These are phyloP conservation scores for Sclerospora graminicola DNA, from an alignment of 352 stramenopile species.

Conservation along the genomic window DNA sequence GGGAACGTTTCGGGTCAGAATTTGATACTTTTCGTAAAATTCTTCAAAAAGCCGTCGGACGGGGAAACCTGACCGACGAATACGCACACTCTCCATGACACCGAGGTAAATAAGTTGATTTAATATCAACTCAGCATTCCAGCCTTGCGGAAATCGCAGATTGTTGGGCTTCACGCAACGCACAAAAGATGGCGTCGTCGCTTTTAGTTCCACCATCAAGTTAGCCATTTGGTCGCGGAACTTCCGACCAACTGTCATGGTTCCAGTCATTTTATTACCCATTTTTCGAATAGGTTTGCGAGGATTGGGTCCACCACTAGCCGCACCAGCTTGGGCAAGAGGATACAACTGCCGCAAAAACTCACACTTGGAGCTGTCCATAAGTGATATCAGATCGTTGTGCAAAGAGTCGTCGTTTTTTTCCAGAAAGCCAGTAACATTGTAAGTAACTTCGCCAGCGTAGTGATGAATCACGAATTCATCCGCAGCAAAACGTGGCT, in stretches of 20 bases:
- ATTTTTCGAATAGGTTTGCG: constrained; percentile 63
- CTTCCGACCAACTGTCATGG: constrained; percentile 83
- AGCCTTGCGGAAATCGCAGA: constrained; percentile 74
- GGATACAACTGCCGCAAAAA: constrained; percentile 76
- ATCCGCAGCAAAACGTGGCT: constrained; percentile 81
- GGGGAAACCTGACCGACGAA: constrained; percentile 80
- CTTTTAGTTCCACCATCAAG: constrained; percentile 77
- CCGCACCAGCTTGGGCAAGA: constrained; percentile 26
- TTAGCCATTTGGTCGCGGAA: constrained; percentile 87
- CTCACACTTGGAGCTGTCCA: constrained; percentile 76
- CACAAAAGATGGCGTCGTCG: constrained; percentile 81
- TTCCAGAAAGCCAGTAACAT: constrained; percentile 92
- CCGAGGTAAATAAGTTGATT: constrained; percentile 86
- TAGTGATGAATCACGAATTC: constrained; percentile 97
- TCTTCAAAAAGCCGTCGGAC: constrained; percentile 80
- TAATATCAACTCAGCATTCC: constrained; percentile 79
- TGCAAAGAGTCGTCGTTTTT: constrained; percentile 97
- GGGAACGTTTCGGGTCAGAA: constrained; percentile 61
- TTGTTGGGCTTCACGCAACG: constrained; percentile 91
- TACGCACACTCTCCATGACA: constrained; percentile 87
- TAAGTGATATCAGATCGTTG: constrained; percentile 82
- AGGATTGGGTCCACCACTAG: constrained; percentile 30
- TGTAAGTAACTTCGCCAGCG: constrained; percentile 94
- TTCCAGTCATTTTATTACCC: constrained; percentile 84
- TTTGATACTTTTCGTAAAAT: constrained; percentile 84